Evolutionary conservation across 805 yeast genomes (phyloP).

Genomic region (Dipodascopsis tothii): DNA sequence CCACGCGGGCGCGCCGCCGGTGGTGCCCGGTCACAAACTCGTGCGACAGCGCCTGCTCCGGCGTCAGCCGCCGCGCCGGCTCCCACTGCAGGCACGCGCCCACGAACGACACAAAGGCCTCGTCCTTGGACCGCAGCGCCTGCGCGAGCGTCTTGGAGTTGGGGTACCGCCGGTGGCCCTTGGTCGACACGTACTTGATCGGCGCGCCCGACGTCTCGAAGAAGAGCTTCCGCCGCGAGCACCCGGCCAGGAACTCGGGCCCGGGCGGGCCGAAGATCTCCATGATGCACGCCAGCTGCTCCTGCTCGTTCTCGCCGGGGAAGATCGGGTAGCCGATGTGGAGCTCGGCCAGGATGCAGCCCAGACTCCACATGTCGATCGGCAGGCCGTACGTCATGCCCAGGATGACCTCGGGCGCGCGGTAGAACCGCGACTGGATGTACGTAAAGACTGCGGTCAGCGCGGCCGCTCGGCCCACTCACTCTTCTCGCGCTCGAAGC

Average conservation of each 20-base stretch:
- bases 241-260: constrained; percentile 32
- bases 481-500: constrained; percentile 51
- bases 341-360: constrained; percentile 94
- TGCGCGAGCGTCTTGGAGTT: constrained; percentile 24
- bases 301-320: constrained; percentile 83
- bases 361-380: constrained; percentile 96
- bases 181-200: constrained; percentile 22
- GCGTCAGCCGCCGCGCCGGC: constrained; percentile 45
- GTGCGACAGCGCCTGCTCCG: constrained; percentile 34
- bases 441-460: constrained; percentile 68
- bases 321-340: constrained; percentile 87
- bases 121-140: constrained; percentile 26
- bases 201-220: constrained; percentile 35
- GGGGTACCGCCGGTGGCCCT: constrained; percentile 25
- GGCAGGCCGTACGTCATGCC: constrained; percentile 84
- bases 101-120: constrained; percentile 38
- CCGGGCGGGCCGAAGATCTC: constrained; percentile 87
- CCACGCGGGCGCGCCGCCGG: not conserved
- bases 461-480: not conserved
- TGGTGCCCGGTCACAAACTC: constrained; percentile 29
- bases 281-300: constrained; percentile 84
- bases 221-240: constrained; percentile 33
- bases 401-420: constrained; percentile 92
- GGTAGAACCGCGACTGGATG: constrained; percentile 89
- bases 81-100: constrained; percentile 63